phyloP scores from a whole-genome alignment of 495 filamentous ascomycete species.

The Echria macrotheca region DNA sequence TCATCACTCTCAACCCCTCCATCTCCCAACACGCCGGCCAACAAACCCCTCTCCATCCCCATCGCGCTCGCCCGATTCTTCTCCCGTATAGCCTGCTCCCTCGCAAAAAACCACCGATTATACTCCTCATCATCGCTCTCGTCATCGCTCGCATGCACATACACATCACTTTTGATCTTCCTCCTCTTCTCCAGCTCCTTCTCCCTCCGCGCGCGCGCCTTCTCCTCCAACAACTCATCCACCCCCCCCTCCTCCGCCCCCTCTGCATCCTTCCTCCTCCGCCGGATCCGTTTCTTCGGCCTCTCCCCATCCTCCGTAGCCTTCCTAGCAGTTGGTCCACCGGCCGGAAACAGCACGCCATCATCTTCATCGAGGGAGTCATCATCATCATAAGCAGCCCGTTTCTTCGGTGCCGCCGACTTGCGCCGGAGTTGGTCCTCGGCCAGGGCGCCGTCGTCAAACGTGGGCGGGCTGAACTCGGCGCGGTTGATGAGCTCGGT shows the following conservation, averaged over 20 bases:
- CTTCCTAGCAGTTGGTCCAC: slow-evolving; percentile 54
- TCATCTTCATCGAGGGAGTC: slow-evolving; percentile 59
- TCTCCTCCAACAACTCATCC: slow-evolving; percentile 38
- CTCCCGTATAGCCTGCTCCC: too few species aligned
- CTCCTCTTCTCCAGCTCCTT: slow-evolving; percentile 58
- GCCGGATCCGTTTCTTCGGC: slow-evolving; percentile 45
- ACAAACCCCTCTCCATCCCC: too few species aligned
- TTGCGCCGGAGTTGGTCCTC: slow-evolving; percentile 72
- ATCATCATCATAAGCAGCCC: slow-evolving; percentile 55
- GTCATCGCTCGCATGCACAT: slow-evolving; percentile 54
- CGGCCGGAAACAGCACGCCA: slow-evolving; percentile 57
- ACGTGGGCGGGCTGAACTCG: slow-evolving; percentile 65
- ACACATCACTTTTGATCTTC: slow-evolving; percentile 79
- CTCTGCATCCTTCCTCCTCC: slow-evolving; percentile 31
- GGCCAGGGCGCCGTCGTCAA: slow-evolving; percentile 64
- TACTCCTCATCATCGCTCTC: not conserved
- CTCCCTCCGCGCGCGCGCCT: slow-evolving; percentile 47
- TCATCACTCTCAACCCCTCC: not conserved
- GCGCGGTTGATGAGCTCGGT: slow-evolving; percentile 59
- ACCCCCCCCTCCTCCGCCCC: slow-evolving; percentile 43
- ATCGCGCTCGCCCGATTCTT: too few species aligned
- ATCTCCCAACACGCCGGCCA: not conserved
- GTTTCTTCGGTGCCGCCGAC: slow-evolving; percentile 41
- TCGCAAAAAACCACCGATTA: too few species aligned
- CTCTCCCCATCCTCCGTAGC: slow-evolving; percentile 31